Conservation (phyloP, 2,329 filamentous ascomycete species). For the Gaeumannomyces sp. region DNA sequence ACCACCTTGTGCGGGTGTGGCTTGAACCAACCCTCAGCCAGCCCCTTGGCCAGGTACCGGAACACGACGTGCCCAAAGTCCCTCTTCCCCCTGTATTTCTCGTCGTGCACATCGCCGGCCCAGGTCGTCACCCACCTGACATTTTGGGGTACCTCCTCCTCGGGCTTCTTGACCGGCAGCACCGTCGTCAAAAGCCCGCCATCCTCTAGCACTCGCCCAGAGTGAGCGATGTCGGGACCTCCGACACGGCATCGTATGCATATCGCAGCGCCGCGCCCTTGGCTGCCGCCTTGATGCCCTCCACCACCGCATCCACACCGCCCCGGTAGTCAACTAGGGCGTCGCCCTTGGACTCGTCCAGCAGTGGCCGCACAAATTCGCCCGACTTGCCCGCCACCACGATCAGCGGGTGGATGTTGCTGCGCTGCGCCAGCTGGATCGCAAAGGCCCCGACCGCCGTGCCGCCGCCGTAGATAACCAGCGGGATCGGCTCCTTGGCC, state of each 20-base stretch:
- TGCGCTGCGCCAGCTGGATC: constrained; percentile 20
- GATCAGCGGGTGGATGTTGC: constrained; percentile 57
- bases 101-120: constrained; percentile 26
- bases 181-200: constrained; percentile 34
- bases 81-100: constrained; percentile 17
- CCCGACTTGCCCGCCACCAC: constrained; percentile 48
- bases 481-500: constrained; percentile 19
- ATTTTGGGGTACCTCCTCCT: constrained; percentile 22
- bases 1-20: constrained; percentile 42
- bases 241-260: constrained; percentile 52
- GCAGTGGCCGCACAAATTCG: constrained; percentile 43
- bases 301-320: constrained; percentile 45
- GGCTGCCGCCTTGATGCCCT: constrained; percentile 36
- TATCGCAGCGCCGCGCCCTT: constrained; percentile 36
- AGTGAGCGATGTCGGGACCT: constrained; percentile 33
- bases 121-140: constrained; percentile 18
- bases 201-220: constrained; percentile 35
- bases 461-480: constrained; percentile 48
- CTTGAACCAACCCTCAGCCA: constrained; percentile 37
- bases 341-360: constrained; percentile 50
- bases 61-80: constrained; percentile 33
- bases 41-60: constrained; percentile 27
- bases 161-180: constrained; percentile 23
- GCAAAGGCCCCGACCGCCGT: constrained; percentile 16
- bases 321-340: constrained; percentile 54